Evolutionary conservation across 1,284 basidiomycete species (phyloP), one percentile per base, ranked within the genome.

Genomic region (Heterobasidion annosum): DNA sequence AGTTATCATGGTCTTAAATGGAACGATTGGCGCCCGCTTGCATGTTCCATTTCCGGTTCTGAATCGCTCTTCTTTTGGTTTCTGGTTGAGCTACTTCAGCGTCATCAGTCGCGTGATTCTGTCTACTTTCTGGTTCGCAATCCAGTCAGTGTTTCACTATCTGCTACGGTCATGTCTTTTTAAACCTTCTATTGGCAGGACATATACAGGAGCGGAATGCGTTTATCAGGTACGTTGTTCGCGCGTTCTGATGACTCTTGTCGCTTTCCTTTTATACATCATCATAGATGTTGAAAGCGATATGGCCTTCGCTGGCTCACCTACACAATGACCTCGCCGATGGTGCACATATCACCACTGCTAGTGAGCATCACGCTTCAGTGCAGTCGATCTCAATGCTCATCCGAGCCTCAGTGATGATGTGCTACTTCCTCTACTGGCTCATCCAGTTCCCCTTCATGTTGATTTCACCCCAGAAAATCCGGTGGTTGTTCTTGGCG

Each of bases 351-450:
- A 85, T 89, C 52, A 90, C 86, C 2, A 81, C 82, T 0, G 68
- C 73, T 44, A 81, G 83, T 76, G 56, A 34, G 72, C 62, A 12
- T 25, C 18, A 50, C 19, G 34, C 45, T n/a, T 42, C 40, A 46
- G 9, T 48, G 3, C 1, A 25, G 25, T 25, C 25, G 25, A 25
- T 51, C 53, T 51, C 3, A 44, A 42, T 45, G 13, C 46, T 43
- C 16, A n/a, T 48, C 32, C 47, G 18, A 43, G 12, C 19, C 56
- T 34, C 59, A 74, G 78, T 76, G 8, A 77, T 88, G 66, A 78
- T 88, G 69, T 89, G 83, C 64, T 93, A 88, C 69, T 81, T 90
- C 68, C 66, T 93, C 34, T 91, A 83, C 71, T 91, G 88, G 88
- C 67, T 85, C 18, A 70, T 86, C 32, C 56, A 87, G 64, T 76